phyloP scores from a whole-genome alignment of 306 rosid species.

The Cucumis hystrix region DNA sequence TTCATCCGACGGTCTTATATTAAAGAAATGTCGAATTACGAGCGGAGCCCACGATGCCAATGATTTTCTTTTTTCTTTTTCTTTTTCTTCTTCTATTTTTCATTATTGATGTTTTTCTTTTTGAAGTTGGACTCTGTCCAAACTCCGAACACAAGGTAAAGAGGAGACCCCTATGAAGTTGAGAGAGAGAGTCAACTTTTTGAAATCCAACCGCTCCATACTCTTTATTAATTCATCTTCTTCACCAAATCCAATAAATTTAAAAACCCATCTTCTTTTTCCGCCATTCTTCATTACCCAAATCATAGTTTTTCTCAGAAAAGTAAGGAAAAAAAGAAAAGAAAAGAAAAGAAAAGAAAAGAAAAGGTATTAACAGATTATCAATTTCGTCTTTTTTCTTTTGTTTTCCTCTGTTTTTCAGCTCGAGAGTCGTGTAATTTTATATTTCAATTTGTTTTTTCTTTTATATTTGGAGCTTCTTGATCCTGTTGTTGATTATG shows the following conservation, averaged over 20 bases:
- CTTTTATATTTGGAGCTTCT: not conserved
- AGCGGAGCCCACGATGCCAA: slow-evolving; percentile 11
- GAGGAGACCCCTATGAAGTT: not conserved
- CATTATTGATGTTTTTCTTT: slow-evolving; percentile 1
- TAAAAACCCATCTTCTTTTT: slow-evolving; percentile 17
- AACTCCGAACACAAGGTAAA: not conserved
- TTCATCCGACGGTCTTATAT: not conserved
- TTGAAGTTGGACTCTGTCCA: not conserved
- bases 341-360: slow-evolving; percentile 10
- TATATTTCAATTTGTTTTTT: not conserved
- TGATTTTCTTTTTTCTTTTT: not conserved
- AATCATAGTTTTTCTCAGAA: slow-evolving; percentile 23
- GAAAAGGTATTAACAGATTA: not conserved
- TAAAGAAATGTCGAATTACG: not conserved
- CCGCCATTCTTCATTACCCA: slow-evolving; percentile 19
- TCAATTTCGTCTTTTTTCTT: not conserved
- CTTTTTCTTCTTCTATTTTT: not conserved
- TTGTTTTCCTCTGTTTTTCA: slow-evolving; percentile 11
- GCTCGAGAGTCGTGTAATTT: not conserved
- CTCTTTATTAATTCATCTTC: slow-evolving; percentile 23
- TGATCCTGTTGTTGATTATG: not conserved
- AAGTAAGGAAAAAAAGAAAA: slow-evolving; percentile 11
- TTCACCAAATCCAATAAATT: slow-evolving; percentile 43
- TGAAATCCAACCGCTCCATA: slow-evolving; percentile 42
- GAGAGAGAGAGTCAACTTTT: slow-evolving; percentile 16